Percentiles rank a stretch among this genome's conserved stretches.
phyloP scores from a whole-genome alignment of 352 stramenopile genomes.

The Plasmopara muralis region DNA sequence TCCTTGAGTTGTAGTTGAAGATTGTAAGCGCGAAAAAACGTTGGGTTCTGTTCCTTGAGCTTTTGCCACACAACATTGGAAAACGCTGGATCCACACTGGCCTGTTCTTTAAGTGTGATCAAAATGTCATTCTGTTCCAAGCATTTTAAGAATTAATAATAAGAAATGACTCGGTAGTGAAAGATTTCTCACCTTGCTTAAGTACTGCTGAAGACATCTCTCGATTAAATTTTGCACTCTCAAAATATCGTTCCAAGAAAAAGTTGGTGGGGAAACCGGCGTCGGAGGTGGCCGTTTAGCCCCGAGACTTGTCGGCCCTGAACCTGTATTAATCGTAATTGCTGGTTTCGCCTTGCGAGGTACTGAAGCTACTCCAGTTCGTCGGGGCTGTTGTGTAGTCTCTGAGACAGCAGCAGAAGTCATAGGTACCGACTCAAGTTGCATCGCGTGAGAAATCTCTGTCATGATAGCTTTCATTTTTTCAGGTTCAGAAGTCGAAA shows the following conservation, averaged over 20 bases:
- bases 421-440: not conserved
- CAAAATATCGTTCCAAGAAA: slow-evolving; percentile 88
- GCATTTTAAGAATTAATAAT: slow-evolving; percentile 1
- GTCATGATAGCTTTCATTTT: slow-evolving; percentile 9
- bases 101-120: slow-evolving; percentile 52
- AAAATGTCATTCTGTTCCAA: slow-evolving; percentile 51
- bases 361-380: slow-evolving; percentile 13
- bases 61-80: slow-evolving; percentile 88
- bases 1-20: slow-evolving; percentile 85
- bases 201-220: slow-evolving; percentile 85
- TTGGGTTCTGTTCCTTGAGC: slow-evolving; percentile 86
- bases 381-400: slow-evolving; percentile 7
- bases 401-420: not conserved
- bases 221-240: slow-evolving; percentile 87
- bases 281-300: slow-evolving; percentile 22
- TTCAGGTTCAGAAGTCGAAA: slow-evolving; percentile 1
- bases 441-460: slow-evolving; percentile 6
- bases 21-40: slow-evolving; percentile 85
- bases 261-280: slow-evolving; percentile 26
- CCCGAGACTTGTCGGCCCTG: slow-evolving; percentile 9
- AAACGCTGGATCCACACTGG: slow-evolving; percentile 80
- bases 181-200: slow-evolving; percentile 66
- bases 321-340: slow-evolving; percentile 32
- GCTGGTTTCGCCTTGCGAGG: slow-evolving; percentile 24
- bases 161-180: not conserved